Evolutionary conservation across 495 filamentous ascomycete genomes (phyloP).

Genomic region (Chaetomium fimeti): DNA sequence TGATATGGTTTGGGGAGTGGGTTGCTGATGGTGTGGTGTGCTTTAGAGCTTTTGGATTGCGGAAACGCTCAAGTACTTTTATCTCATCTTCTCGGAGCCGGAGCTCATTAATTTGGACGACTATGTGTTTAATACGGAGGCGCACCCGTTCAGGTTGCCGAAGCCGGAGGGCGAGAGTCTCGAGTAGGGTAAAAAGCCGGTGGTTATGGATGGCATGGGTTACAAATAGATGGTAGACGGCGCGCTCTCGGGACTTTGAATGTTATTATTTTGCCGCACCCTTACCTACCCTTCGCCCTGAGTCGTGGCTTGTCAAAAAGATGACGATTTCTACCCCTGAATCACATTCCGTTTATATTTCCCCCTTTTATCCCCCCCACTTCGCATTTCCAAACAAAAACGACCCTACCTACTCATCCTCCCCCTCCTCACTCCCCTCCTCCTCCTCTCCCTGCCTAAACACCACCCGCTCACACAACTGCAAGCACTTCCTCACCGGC

Average conservation of each 20-base stretch:
- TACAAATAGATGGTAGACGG: not conserved
- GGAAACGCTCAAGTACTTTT: constrained; percentile 61
- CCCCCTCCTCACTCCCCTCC: constrained; percentile 34
- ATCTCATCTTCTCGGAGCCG: constrained; percentile 75
- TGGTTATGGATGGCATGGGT: not conserved
- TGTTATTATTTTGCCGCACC: not conserved
- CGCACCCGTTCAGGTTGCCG: constrained; percentile 63
- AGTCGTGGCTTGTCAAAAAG: no score
- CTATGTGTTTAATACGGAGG: constrained; percentile 86
- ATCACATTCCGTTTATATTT: no score
- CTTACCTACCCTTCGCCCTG: no score
- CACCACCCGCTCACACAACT: constrained; percentile 81
- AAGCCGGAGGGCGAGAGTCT: not conserved
- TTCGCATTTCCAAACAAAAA: not conserved
- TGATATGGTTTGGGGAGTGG: not conserved
- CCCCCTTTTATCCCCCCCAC: no score
- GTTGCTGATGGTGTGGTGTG: not conserved
- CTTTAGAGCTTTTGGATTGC: constrained; percentile 52
- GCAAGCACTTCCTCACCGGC: constrained; percentile 75
- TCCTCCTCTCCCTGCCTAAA: constrained; percentile 51
- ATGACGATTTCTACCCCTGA: no score
- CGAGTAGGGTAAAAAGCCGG: not conserved
- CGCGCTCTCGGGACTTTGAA: not conserved
- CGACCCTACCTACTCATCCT: not conserved
- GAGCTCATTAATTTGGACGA: constrained; percentile 69